Base-by-base conservation (phyloP, 2,329 filamentous ascomycete species). In the Colletotrichum tofieldiae region DNA sequence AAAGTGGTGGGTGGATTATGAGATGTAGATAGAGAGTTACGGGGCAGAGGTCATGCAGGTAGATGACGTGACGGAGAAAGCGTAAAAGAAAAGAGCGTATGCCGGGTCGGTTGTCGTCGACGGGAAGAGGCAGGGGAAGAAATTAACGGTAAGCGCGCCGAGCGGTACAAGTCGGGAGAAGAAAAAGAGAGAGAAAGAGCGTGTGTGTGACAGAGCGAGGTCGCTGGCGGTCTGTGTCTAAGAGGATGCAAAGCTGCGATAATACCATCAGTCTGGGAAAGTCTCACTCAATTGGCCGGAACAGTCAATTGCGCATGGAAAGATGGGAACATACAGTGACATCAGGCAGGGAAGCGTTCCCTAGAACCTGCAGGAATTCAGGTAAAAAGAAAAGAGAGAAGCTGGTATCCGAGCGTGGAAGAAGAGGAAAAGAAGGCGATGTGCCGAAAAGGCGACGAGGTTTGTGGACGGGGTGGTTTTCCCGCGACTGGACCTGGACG, bases 281-380 rank as follows among this genome's bases (percentile, higher is more conserved):
- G 62, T 63, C 35, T 69, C 59, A 49, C 23, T 60, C 59, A 41
- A 72, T 72, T 72, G 65, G n/a, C 39, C 32, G 39, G 32, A 26
- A 60, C 65, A 60, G 39, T 54, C 41, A 56, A 35, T 65, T 59
- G 37, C 49, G 52, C 45, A 65, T 43, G 6, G 11, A 39, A 47
- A 23, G 65, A n/a, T 37, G 41, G n/a, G 52, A 58, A 70, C 70
- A 39, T 70, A 72, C 70, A 72, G 70, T 72, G 70, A 65, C 70
- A 70, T 72, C 45, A 65, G 70, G 70, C 39, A 47, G 70, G 70
- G 43, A 49, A 29, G 26, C 26, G 35, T 29, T 23, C 52, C 65
- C 32, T 29, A 72, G 12, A 35, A 51, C 70, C 70, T 59, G 59
- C 54, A 72, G 39, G 52, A 68, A 65, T 65, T 43, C 65, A 59